phyloP scores from a whole-genome alignment of 495 filamentous ascomycete species.

The Glutinoglossum americanum region DNA sequence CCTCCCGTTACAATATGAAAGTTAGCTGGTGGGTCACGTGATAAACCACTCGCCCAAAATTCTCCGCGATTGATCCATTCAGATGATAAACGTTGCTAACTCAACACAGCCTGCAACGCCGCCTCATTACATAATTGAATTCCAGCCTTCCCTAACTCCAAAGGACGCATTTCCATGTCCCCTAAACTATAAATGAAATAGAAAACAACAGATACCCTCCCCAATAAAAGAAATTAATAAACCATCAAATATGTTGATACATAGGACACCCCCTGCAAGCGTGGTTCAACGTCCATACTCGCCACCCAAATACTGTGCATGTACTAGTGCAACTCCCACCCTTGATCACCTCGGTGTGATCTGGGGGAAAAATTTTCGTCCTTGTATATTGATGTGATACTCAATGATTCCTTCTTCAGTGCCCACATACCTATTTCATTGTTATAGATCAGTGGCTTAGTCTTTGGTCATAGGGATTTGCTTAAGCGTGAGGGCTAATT shows the following conservation, averaged over 20 bases:
- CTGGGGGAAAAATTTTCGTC: constrained; percentile 39
- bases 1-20: too few species aligned
- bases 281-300: neutral
- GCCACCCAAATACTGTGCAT: neutral
- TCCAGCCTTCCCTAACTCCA: neutral
- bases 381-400: constrained; percentile 41
- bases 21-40: neutral
- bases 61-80: too few species aligned
- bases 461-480: too few species aligned
- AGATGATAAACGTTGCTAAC: too few species aligned
- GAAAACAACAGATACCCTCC: neutral
- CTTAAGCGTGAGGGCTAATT: neutral
- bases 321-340: too few species aligned
- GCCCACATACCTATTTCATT: constrained; percentile 37
- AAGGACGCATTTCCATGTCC: neutral
- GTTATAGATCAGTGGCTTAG: constrained; percentile 4
- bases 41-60: neutral
- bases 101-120: neutral
- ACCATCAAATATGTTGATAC: neutral
- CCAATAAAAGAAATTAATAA: neutral
- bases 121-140: neutral
- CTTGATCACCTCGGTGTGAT: neutral
- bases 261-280: neutral
- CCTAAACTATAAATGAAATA: neutral
- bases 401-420: constrained; percentile 57